A percentile compares a stretch with the other conserved stretches of the same genome.
phyloP scores from a whole-genome alignment of 2,329 filamentous ascomycete genomes.

The Paracamarosporium sp. region DNA sequence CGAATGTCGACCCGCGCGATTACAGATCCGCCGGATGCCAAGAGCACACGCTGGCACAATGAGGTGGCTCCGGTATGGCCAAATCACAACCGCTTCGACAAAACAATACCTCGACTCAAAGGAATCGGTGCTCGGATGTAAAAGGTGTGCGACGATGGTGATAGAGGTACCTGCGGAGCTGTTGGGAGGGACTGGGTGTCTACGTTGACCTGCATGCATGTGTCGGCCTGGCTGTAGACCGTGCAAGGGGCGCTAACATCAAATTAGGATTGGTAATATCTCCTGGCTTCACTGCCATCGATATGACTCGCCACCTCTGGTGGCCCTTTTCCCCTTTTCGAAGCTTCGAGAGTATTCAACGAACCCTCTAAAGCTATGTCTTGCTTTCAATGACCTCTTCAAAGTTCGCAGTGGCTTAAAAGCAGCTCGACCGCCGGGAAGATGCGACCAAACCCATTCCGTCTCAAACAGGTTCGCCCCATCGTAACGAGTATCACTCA shows the following conservation, averaged over 20 bases:
- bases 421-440: background rate
- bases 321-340: constrained; percentile 5
- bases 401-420: background rate
- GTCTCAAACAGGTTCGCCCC: constrained; percentile 12
- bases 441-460: constrained; percentile 10
- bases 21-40: constrained; percentile 41
- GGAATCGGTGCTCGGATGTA: constrained; percentile 5
- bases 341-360: background rate
- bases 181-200: constrained; percentile 26
- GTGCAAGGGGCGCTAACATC: constrained; percentile 41
- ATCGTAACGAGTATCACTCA: constrained; percentile 6
- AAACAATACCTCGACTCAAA: constrained; percentile 11
- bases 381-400: background rate
- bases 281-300: constrained; percentile 22
- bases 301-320: constrained; percentile 9
- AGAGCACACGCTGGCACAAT: constrained; percentile 42
- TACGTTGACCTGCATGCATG: constrained; percentile 37
- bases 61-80: constrained; percentile 40
- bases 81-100: constrained; percentile 26
- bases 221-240: constrained; percentile 27
- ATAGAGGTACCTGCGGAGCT: constrained; percentile 18
- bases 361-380: background rate
- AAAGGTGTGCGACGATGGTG: constrained; percentile 17
- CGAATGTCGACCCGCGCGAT: constrained; percentile 38
- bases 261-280: constrained; percentile 43